Evolutionary conservation across 2,329 filamentous ascomycete genomes (phyloP).

Genomic region (Aquanectria penicillioides): DNA sequence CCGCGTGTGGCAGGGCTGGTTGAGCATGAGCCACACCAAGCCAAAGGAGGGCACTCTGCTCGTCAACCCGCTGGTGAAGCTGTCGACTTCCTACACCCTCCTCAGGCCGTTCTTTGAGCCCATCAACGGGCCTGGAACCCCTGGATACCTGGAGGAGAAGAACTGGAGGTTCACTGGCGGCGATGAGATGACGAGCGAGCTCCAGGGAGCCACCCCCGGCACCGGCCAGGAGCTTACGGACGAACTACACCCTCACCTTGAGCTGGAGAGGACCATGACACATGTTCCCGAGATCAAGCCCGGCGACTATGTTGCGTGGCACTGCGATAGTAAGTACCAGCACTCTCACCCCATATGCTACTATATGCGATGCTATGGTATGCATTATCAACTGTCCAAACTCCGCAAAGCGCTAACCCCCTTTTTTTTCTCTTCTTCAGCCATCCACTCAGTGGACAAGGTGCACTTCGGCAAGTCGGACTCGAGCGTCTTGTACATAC

Average conservation of each 20-base stretch:
- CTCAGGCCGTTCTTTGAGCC: slow-evolving; percentile 85
- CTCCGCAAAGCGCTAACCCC: neutral
- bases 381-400: neutral
- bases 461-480: slow-evolving; percentile 77
- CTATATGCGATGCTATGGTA: neutral
- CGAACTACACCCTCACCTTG: slow-evolving; percentile 77
- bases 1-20: slow-evolving; percentile 90
- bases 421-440: slow-evolving; percentile 33
- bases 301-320: slow-evolving; percentile 86
- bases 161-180: slow-evolving; percentile 70
- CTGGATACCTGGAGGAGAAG: slow-evolving; percentile 55
- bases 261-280: slow-evolving; percentile 74
- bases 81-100: slow-evolving; percentile 82
- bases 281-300: slow-evolving; percentile 74
- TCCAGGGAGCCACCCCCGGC: slow-evolving; percentile 78
- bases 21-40: slow-evolving; percentile 78
- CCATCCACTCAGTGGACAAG: slow-evolving; percentile 85
- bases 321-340: slow-evolving; percentile 72
- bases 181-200: slow-evolving; percentile 61
- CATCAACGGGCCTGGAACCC: slow-evolving; percentile 37
- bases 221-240: slow-evolving; percentile 76
- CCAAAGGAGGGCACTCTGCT: slow-evolving; percentile 83
- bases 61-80: slow-evolving; percentile 80
- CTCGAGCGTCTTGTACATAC: slow-evolving; percentile 89
- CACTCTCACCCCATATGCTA: neutral